Conservation (phyloP, 2,329 filamentous ascomycete genomes). For the Neophaeococcomyces aloes region DNA sequence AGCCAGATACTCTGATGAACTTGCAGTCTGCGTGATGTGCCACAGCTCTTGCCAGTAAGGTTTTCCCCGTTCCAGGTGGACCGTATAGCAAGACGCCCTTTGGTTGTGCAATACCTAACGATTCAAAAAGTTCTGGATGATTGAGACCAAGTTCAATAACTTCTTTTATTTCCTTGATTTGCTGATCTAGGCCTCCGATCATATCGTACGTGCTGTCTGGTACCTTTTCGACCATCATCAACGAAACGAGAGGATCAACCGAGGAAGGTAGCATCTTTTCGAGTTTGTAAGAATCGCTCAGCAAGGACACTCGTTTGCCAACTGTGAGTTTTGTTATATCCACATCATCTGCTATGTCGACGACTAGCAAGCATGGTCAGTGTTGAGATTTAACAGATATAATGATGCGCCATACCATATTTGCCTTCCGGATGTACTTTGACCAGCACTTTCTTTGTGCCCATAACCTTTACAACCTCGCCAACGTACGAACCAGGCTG, state of each 20-base stretch:
- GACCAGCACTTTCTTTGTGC: constrained; percentile 96
- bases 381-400: constrained; percentile 10
- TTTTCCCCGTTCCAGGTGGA: constrained; percentile 94
- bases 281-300: constrained; percentile 96
- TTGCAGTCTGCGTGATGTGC: constrained; percentile 99
- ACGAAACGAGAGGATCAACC: constrained; percentile 92
- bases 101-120: constrained; percentile 94
- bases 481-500: constrained; percentile 97
- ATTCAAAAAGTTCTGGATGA: constrained; percentile 97
- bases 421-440: constrained; percentile 99
- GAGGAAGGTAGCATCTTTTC: constrained; percentile 98
- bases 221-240: constrained; percentile 99
- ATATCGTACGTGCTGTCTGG: constrained; percentile 99
- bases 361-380: constrained; percentile 50
- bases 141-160: constrained; percentile 97
- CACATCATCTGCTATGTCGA: constrained; percentile 88
- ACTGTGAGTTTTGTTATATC: constrained; percentile 92
- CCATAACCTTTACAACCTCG: constrained; percentile 99
- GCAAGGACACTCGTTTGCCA: constrained; percentile 90
- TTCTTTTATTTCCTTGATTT: constrained; percentile 99
- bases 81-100: constrained; percentile 96
- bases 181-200: constrained; percentile 97
- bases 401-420: constrained; percentile 61
- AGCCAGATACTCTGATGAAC: constrained; percentile 94
- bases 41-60: constrained; percentile 83